Percentiles rank a stretch among this genome's conserved stretches.
Conservation (phyloP, 257 asterid genomes). For the Solanum etuberosum region DNA sequence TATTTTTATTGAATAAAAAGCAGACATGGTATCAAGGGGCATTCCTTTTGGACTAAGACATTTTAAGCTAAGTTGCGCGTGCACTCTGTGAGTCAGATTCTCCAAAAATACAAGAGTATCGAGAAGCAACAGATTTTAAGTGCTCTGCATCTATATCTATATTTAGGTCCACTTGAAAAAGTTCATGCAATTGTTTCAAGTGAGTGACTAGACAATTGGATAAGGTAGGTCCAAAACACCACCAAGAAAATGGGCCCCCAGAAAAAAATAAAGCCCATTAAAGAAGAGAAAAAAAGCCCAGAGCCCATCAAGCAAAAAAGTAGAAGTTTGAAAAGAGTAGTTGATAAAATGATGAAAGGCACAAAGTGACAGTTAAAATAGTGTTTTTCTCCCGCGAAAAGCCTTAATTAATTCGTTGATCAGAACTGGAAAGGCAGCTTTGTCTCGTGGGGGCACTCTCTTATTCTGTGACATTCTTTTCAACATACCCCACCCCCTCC, state of each 20-base stretch:
- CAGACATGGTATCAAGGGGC: not conserved
- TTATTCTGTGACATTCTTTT: constrained; percentile 6
- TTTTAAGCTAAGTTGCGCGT: not conserved
- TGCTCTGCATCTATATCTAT: not conserved
- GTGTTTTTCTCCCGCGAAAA: constrained; percentile 73
- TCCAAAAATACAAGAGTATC: too few species aligned
- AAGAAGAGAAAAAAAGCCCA: not conserved
- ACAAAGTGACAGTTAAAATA: constrained; percentile 62
- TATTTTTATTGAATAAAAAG: not conserved
- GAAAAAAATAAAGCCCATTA: not conserved
- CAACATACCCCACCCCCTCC: constrained; percentile 3
- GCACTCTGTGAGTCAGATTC: not conserved
- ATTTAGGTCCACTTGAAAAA: not conserved
- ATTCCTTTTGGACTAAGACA: not conserved
- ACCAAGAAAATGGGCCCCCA: not conserved
- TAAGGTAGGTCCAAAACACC: not conserved
- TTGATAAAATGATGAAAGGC: constrained; percentile 47
- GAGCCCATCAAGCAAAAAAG: not conserved
- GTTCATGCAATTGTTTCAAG: not conserved
- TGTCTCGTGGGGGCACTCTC: constrained; percentile 18
- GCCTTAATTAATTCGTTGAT: constrained; percentile 32
- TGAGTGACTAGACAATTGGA: not conserved
- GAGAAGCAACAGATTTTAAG: not conserved
- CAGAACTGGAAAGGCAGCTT: constrained; percentile 51
- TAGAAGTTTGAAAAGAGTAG: not conserved